These are phyloP conservation scores for Solanum tacnaense DNA, from an alignment of 257 asterid genomes.

Conservation along the genomic window DNA sequence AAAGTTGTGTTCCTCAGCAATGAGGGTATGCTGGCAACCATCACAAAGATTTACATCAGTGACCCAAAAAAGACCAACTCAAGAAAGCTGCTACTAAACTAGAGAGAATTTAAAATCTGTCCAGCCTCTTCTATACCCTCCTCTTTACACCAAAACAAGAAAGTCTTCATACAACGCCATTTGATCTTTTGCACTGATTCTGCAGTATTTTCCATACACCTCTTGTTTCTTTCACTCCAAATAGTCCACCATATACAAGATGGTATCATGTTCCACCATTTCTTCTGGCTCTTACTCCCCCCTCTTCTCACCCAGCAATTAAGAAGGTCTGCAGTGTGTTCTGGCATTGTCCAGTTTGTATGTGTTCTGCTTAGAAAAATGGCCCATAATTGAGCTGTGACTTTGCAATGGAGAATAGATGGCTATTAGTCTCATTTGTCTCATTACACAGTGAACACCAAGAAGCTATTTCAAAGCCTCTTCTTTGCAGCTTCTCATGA, in stretches of 20 bases:
- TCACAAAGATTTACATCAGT: neutral
- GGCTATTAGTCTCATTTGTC: neutral
- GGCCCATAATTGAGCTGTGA: neutral
- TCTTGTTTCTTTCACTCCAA: neutral
- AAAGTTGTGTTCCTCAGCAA: neutral
- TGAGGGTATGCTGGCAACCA: neutral
- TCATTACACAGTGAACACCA: neutral
- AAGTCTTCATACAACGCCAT: neutral
- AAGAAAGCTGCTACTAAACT: neutral
- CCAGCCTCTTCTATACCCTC: neutral
- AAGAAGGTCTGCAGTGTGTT: neutral
- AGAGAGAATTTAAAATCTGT: neutral
- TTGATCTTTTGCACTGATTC: neutral
- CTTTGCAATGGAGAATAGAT: neutral
- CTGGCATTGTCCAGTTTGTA: neutral
- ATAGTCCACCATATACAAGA: neutral
- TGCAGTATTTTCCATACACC: neutral
- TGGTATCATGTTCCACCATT: neutral
- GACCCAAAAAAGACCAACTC: neutral
- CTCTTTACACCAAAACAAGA: neutral
- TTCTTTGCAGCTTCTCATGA: neutral
- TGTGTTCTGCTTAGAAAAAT: neutral
- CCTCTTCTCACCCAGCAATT: neutral
- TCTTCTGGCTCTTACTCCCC: neutral
- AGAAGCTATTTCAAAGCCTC: neutral